These are phyloP conservation scores for Cucurbita maxima DNA, from an alignment of 306 rosid species.

Conservation along the genomic window DNA sequence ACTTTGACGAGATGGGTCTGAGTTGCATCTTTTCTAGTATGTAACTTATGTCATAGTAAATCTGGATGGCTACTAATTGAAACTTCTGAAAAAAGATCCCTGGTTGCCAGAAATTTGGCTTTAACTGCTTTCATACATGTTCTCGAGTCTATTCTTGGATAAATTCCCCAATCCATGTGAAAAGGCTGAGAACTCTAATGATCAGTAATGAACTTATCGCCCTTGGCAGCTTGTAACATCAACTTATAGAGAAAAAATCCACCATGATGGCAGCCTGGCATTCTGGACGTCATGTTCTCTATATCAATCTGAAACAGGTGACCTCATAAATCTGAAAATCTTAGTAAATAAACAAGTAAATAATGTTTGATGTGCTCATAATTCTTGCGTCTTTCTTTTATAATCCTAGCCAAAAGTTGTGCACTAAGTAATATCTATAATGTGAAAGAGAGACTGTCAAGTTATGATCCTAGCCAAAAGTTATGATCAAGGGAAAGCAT, in stretches of 20 bases:
- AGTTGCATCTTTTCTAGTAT: neutral
- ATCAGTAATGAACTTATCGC: slow-evolving; percentile 7
- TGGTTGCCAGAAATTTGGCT: neutral
- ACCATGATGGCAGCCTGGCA: slow-evolving; percentile 97
- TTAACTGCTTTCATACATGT: neutral
- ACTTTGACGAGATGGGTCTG: neutral
- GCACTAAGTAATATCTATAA: neutral
- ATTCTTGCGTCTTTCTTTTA: neutral
- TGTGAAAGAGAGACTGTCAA: neutral
- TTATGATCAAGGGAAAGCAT: slow-evolving; percentile 25
- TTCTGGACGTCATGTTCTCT: slow-evolving; percentile 54
- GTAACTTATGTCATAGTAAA: neutral
- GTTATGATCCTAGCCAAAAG: slow-evolving; percentile 6
- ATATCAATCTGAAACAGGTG: slow-evolving; percentile 43
- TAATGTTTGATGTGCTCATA: neutral
- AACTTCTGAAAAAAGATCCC: neutral
- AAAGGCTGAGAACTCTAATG: neutral
- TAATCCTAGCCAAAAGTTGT: neutral
- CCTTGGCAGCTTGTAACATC: slow-evolving; percentile 48
- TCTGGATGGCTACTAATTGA: neutral
- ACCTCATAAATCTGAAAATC: slow-evolving; percentile 16
- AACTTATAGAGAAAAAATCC: slow-evolving; percentile 63
- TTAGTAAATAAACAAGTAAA: neutral
- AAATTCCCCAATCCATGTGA: neutral
- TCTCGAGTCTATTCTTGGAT: neutral